Percentiles rank a stretch among this genome's conserved stretches.
Conservation (phyloP, 257 asterid species). For the Solanum gandarillasii region DNA sequence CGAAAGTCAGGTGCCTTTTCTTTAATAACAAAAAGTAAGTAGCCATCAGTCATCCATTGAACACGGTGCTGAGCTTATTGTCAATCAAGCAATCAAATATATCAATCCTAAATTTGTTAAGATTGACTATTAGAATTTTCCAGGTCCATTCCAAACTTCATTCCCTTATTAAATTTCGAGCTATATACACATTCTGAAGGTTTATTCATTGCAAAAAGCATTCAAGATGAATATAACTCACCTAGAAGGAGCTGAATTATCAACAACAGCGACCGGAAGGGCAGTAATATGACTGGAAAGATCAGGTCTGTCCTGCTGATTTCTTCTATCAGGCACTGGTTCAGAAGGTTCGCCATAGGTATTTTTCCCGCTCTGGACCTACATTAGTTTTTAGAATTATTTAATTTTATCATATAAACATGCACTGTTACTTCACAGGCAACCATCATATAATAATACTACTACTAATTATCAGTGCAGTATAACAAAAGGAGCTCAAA, state of each 20-base stretch:
- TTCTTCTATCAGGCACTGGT: constrained; percentile 24
- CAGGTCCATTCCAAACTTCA: neutral
- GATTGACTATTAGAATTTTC: neutral
- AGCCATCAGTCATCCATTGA: neutral
- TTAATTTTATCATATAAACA: neutral
- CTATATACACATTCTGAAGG: neutral
- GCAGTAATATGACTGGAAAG: constrained; percentile 26
- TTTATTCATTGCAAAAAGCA: neutral
- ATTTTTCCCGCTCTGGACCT: constrained; percentile 41
- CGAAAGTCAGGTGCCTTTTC: neutral
- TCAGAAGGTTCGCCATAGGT: constrained; percentile 42
- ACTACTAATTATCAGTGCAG: neutral
- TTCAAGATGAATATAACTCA: neutral
- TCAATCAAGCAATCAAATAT: neutral
- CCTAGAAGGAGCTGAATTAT: constrained; percentile 58
- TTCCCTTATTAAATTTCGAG: neutral
- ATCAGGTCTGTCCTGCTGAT: constrained; percentile 42
- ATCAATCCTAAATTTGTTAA: neutral
- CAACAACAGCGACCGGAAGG: constrained; percentile 27
- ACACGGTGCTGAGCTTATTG: neutral
- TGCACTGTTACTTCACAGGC: neutral
- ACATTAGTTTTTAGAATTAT: constrained; percentile 8
- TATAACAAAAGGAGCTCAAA: neutral
- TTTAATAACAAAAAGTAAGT: neutral
- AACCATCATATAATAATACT: neutral